Percentiles rank a stretch among this genome's conserved stretches.
phyloP scores from a whole-genome alignment of 2,329 filamentous ascomycete species.

The Calonectria fujianensis region DNA sequence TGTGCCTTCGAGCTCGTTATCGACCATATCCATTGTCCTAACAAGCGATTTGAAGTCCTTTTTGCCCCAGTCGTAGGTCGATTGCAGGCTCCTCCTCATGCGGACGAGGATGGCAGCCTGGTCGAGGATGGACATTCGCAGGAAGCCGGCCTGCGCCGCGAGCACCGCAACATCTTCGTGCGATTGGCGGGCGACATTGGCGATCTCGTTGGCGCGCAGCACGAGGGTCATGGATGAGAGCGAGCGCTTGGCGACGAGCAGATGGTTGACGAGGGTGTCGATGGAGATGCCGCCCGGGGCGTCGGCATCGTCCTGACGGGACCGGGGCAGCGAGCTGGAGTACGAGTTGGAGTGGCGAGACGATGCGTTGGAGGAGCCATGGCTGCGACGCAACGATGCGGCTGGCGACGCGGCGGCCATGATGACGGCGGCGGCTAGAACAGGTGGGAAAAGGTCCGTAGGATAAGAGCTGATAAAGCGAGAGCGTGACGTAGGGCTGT shows the following conservation, averaged over 20 bases:
- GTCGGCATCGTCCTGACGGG: conserved; percentile 46
- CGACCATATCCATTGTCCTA: conserved; percentile 79
- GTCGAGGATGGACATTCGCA: conserved; percentile 76
- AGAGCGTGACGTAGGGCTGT: conserved; percentile 6
- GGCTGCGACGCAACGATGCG: conserved; percentile 60
- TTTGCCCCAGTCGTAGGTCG: conserved; percentile 75
- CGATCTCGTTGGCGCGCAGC: conserved; percentile 89
- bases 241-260: conserved; percentile 91
- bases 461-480: conserved; percentile 12
- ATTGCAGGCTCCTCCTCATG: conserved; percentile 71
- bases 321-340: conserved; percentile 45
- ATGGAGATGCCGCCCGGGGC: conserved; percentile 65
- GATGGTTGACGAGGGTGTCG: conserved; percentile 87
- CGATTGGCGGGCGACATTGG: conserved; percentile 82
- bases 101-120: conserved; percentile 72
- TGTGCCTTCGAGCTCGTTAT: conserved; percentile 78
- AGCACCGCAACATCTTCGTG: conserved; percentile 88
- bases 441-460: conserved; percentile 1
- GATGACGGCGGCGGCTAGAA: conserved; percentile 21
- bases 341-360: conserved; percentile 57
- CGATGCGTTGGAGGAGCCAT: conserved; percentile 61
- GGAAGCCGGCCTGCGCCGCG: conserved; percentile 80
- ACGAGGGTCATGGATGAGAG: conserved; percentile 89
- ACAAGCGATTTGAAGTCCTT: conserved; percentile 78
- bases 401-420: conserved; percentile 62